Evolutionary conservation across 148 eudicot genomes (phyloP).

Genomic region (Rhododendron vialii): DNA sequence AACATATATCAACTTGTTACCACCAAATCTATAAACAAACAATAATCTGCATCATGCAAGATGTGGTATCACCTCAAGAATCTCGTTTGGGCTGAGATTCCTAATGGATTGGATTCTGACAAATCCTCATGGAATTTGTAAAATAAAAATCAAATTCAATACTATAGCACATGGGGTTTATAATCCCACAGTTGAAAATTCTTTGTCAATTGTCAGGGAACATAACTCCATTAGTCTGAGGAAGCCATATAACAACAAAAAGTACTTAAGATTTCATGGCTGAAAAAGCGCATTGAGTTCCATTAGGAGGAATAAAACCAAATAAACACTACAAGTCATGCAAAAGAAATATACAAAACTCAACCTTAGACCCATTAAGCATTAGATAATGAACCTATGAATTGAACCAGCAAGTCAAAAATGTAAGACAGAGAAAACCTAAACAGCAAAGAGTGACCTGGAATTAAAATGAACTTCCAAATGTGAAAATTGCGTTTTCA

Average conservation of each 20-base stretch:
- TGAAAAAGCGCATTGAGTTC: neutral
- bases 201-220: neutral
- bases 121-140: neutral
- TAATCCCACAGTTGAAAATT: neutral
- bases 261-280: neutral
- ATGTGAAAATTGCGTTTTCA: conserved; percentile 1
- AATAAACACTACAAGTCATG: neutral
- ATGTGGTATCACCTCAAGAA: neutral
- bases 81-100: neutral
- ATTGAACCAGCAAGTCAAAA: neutral
- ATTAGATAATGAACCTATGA: neutral
- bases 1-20: neutral
- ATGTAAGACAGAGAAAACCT: neutral
- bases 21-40: neutral
- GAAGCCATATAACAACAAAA: neutral
- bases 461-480: neutral
- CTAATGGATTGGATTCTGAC: neutral
- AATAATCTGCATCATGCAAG: neutral
- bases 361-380: neutral
- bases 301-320: neutral
- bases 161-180: neutral
- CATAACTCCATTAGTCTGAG: neutral
- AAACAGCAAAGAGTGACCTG: neutral
- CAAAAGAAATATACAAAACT: neutral
- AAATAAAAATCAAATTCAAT: neutral